Evolutionary conservation across 1,139 yeast species (phyloP).

Genomic region (Geotrichum reessii): DNA sequence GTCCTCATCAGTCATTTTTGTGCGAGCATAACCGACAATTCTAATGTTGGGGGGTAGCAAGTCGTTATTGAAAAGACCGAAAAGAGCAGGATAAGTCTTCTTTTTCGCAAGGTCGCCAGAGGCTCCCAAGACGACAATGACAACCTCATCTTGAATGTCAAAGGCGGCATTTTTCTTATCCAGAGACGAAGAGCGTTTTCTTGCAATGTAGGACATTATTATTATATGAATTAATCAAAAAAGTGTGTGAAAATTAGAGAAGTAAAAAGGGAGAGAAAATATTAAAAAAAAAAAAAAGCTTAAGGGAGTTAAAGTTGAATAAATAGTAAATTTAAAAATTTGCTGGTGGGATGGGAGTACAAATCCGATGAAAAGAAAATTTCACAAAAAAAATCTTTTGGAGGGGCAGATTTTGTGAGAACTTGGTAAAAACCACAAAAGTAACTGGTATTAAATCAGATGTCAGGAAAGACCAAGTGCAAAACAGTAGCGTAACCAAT

Average conservation of each 20-base stretch:
- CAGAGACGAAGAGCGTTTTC: not conserved
- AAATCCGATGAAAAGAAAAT: slow-evolving; percentile 2
- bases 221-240: not conserved
- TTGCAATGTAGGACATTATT: not conserved
- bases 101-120: slow-evolving; percentile 96
- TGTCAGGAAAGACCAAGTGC: not conserved
- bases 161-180: not conserved
- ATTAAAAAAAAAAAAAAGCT: not conserved
- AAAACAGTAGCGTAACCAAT: not conserved
- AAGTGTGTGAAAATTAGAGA: not conserved
- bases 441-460: not conserved
- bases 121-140: slow-evolving; percentile 86
- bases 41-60: slow-evolving; percentile 62
- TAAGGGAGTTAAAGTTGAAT: not conserved
- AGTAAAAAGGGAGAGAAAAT: not conserved
- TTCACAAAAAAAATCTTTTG: not conserved
- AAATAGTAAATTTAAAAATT: not conserved
- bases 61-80: slow-evolving; percentile 58
- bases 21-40: slow-evolving; percentile 90
- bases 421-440: not conserved
- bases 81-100: slow-evolving; percentile 50
- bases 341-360: not conserved
- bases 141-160: slow-evolving; percentile 7
- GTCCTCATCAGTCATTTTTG: slow-evolving; percentile 61
- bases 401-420: not conserved